Conservation (phyloP, 805 yeast species). For the Ogataea angusta region DNA sequence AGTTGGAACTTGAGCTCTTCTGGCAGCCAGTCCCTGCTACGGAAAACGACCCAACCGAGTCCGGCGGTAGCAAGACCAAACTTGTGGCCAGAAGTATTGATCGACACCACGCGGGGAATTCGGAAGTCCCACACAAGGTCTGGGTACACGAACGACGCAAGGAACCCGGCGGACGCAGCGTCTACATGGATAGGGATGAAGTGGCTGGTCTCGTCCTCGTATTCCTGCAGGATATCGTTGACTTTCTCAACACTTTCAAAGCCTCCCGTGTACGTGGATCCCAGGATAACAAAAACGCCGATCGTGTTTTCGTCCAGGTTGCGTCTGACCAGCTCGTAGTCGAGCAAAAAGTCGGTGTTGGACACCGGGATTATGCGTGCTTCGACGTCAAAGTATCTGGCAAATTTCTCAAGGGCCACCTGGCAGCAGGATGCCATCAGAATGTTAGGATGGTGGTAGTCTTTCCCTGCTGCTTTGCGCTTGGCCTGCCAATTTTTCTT, state of each 20-base stretch:
- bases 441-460: conserved; percentile 69
- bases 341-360: conserved; percentile 62
- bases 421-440: conserved; percentile 92
- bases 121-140: conserved; percentile 81
- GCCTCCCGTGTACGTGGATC: conserved; percentile 92
- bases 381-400: conserved; percentile 90
- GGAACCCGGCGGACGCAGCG: conserved; percentile 88
- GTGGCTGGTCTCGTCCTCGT: conserved; percentile 62
- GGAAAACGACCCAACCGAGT: conserved; percentile 89
- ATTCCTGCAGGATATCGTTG: conserved; percentile 61
- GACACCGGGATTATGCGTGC: conserved; percentile 69
- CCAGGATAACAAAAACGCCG: conserved; percentile 84
- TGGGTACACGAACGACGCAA: conserved; percentile 82
- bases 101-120: conserved; percentile 71
- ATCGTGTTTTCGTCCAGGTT: conserved; percentile 87
- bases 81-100: conserved; percentile 91
- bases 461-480: conserved; percentile 57
- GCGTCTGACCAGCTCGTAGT: conserved; percentile 54
- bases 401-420: conserved; percentile 92
- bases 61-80: conserved; percentile 91
- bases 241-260: conserved; percentile 73
- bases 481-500: conserved; percentile 82
- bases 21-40: conserved; percentile 61
- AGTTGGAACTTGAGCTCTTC: conserved; percentile 70
- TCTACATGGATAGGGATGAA: conserved; percentile 86